Evolutionary conservation across 257 asterid species (phyloP).

Genomic region (Plantago major): DNA sequence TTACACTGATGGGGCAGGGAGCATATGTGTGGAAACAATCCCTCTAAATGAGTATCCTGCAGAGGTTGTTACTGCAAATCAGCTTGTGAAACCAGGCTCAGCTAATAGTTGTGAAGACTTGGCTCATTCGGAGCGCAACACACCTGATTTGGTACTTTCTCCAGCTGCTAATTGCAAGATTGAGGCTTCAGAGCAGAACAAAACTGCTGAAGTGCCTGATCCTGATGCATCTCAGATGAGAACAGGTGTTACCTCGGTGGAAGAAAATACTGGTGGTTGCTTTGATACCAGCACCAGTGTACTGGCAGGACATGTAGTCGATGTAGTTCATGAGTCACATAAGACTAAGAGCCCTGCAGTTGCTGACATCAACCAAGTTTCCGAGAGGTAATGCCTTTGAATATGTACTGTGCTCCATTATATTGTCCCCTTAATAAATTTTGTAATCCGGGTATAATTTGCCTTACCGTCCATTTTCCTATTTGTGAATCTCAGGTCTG

Average conservation of each 20-base stretch:
- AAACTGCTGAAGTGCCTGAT: constrained; percentile 34
- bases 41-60: constrained; percentile 25
- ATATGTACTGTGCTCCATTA: background rate
- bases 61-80: constrained; percentile 23
- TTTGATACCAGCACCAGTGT: constrained; percentile 24
- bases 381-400: constrained; percentile 38
- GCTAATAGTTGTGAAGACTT: constrained; percentile 21
- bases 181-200: constrained; percentile 29
- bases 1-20: constrained; percentile 29
- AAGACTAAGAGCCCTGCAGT: constrained; percentile 23
- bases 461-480: constrained; percentile 7
- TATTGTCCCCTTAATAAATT: constrained; percentile 8
- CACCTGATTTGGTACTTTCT: constrained; percentile 22
- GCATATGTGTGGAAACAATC: constrained; percentile 22
- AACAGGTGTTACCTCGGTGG: constrained; percentile 29
- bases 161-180: constrained; percentile 29
- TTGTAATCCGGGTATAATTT: constrained; percentile 3
- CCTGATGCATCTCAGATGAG: constrained; percentile 27
- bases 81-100: constrained; percentile 27
- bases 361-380: constrained; percentile 34
- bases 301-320: constrained; percentile 24
- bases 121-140: constrained; percentile 23
- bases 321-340: constrained; percentile 29
- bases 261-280: constrained; percentile 28
- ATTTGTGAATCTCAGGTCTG: constrained; percentile 30